Evolutionary conservation across 2,329 filamentous ascomycete species (phyloP).

Genomic region (Cytospora schulzeri): DNA sequence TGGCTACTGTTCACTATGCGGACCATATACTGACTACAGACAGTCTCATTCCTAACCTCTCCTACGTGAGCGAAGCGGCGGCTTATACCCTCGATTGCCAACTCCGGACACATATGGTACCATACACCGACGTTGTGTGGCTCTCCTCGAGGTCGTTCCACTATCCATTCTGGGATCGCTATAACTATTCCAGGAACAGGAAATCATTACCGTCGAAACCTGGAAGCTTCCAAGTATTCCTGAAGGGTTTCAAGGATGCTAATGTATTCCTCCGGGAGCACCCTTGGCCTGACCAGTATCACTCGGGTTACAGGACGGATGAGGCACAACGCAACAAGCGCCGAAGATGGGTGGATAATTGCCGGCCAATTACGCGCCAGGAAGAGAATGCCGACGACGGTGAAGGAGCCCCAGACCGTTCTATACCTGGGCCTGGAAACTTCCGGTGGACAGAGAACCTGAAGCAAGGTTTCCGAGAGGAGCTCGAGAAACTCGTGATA

Average conservation of each 20-base stretch:
- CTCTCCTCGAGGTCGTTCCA: slow-evolving; percentile 96
- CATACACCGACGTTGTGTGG: slow-evolving; percentile 93
- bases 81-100: slow-evolving; percentile 93
- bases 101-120: slow-evolving; percentile 86
- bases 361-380: slow-evolving; percentile 62
- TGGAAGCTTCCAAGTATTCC: slow-evolving; percentile 95
- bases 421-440: slow-evolving; percentile 48
- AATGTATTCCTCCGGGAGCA: slow-evolving; percentile 94
- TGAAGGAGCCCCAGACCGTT: slow-evolving; percentile 38
- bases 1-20: neutral
- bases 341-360: slow-evolving; percentile 79
- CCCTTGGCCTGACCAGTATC: slow-evolving; percentile 92
- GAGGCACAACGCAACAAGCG: slow-evolving; percentile 69
- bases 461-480: slow-evolving; percentile 90
- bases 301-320: slow-evolving; percentile 67
- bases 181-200: slow-evolving; percentile 83
- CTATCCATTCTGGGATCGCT: slow-evolving; percentile 95
- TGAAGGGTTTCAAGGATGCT: slow-evolving; percentile 96
- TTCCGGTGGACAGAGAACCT: slow-evolving; percentile 87
- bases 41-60: slow-evolving; percentile 91
- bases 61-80: slow-evolving; percentile 95
- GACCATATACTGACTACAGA: slow-evolving; percentile 6
- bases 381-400: slow-evolving; percentile 58
- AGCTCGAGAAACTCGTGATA: slow-evolving; percentile 95
- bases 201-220: slow-evolving; percentile 86